phyloP scores from a whole-genome alignment of 805 yeast genomes.

The Kuraishia ogatae region DNA sequence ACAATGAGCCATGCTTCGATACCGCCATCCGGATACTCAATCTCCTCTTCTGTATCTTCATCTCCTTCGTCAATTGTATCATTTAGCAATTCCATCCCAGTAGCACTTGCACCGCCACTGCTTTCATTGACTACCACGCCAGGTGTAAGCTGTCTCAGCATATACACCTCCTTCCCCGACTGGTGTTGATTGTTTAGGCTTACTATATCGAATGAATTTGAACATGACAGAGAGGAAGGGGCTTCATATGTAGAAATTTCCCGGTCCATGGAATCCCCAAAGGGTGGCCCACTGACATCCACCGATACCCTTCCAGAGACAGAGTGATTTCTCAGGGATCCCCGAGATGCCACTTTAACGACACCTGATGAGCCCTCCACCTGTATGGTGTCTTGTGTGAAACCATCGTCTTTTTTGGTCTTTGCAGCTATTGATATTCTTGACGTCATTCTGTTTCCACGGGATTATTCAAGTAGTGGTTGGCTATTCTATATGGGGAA shows the following conservation, averaged over 20 bases:
- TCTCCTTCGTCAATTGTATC: not conserved
- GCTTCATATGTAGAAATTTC: not conserved
- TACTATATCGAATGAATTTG: not conserved
- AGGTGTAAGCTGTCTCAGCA: not conserved
- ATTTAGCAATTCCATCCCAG: not conserved
- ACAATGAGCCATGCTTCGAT: conserved; percentile 44
- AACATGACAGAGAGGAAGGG: not conserved
- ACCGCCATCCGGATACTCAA: conserved; percentile 53
- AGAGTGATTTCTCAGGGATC: not conserved
- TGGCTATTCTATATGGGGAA: too few relatives aligned
- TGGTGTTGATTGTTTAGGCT: not conserved
- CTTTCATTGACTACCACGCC: not conserved
- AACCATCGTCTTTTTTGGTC: not conserved
- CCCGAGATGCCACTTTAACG: not conserved
- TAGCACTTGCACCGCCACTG: not conserved
- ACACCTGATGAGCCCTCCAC: not conserved
- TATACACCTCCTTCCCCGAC: not conserved
- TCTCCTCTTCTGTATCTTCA: conserved; percentile 8
- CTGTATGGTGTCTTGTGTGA: not conserved
- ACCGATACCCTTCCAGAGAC: not conserved
- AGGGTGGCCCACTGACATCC: not conserved
- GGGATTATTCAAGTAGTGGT: not conserved
- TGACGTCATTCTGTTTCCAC: not conserved
- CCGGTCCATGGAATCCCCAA: too few relatives aligned
- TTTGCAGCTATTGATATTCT: not conserved